Evolutionary conservation across 2,329 filamentous ascomycete genomes (phyloP).

Genomic region (Trichoderma gracile): DNA sequence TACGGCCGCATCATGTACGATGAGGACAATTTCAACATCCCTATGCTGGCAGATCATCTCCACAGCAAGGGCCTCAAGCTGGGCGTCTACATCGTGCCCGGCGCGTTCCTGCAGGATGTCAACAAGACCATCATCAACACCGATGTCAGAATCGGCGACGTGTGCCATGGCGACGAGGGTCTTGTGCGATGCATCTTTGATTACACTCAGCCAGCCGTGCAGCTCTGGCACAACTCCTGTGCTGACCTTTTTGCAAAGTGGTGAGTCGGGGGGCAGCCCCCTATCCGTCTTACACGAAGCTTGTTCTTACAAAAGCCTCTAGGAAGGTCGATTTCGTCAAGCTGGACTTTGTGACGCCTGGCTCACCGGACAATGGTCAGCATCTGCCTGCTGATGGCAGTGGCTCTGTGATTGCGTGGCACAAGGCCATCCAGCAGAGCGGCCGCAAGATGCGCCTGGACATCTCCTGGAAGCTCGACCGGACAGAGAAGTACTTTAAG

Average conservation of each 20-base stretch:
- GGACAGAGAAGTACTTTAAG: slow-evolving; percentile 28
- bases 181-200: slow-evolving; percentile 29
- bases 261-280: slow-evolving; percentile 15
- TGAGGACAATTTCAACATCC: slow-evolving; percentile 27
- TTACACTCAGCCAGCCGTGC: slow-evolving; percentile 27
- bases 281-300: not conserved
- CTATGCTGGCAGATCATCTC: slow-evolving; percentile 27
- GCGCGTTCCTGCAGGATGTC: slow-evolving; percentile 28
- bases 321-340: slow-evolving; percentile 31
- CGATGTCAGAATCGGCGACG: slow-evolving; percentile 27
- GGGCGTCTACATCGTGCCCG: slow-evolving; percentile 30
- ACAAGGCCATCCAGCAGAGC: slow-evolving; percentile 27
- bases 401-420: slow-evolving; percentile 29
- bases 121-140: slow-evolving; percentile 29
- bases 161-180: slow-evolving; percentile 29
- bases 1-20: slow-evolving; percentile 30
- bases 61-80: slow-evolving; percentile 28
- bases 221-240: slow-evolving; percentile 29
- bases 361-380: slow-evolving; percentile 30
- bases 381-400: slow-evolving; percentile 28
- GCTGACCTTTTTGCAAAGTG: slow-evolving; percentile 29
- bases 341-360: slow-evolving; percentile 30
- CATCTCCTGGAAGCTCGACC: slow-evolving; percentile 31
- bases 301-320: not conserved
- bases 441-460: slow-evolving; percentile 30